These are phyloP conservation scores for Colletotrichum incanum DNA, from an alignment of 2,329 filamentous ascomycete species.

Conservation along the genomic window DNA sequence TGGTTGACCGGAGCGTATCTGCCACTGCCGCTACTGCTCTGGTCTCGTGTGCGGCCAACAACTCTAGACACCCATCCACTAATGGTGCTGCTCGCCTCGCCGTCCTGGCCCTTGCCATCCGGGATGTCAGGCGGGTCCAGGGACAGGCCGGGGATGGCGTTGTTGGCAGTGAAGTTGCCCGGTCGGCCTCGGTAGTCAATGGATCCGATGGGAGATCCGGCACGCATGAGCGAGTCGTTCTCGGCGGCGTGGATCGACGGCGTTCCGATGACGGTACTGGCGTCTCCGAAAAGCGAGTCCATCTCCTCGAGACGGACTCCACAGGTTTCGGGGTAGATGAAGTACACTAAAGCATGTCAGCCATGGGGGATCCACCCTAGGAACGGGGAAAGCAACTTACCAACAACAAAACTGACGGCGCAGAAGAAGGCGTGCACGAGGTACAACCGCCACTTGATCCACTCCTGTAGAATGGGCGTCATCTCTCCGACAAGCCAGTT, in stretches of 20 bases:
- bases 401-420: slow-evolving; percentile 93
- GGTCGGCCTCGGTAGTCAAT: slow-evolving; percentile 77
- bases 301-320: slow-evolving; percentile 97
- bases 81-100: slow-evolving; percentile 58
- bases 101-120: slow-evolving; percentile 60
- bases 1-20: slow-evolving; percentile 60
- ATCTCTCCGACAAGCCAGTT: slow-evolving; percentile 98
- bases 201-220: slow-evolving; percentile 84
- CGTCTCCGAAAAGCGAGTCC: slow-evolving; percentile 94
- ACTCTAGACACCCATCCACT: slow-evolving; percentile 66
- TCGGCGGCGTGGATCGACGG: slow-evolving; percentile 80
- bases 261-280: slow-evolving; percentile 84
- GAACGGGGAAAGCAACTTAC: slow-evolving; percentile 70
- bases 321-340: slow-evolving; percentile 96
- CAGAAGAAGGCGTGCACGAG: slow-evolving; percentile 98
- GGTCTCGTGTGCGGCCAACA: slow-evolving; percentile 57
- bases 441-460: slow-evolving; percentile 94
- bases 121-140: slow-evolving; percentile 82
- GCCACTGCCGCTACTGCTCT: slow-evolving; percentile 53
- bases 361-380: slow-evolving; percentile 42
- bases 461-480: slow-evolving; percentile 92
- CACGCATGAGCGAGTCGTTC: slow-evolving; percentile 84
- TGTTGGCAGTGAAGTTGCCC: slow-evolving; percentile 69
- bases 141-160: slow-evolving; percentile 83
- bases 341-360: slow-evolving; percentile 78